Conservation (phyloP, 1,284 basidiomycete genomes). For the Ceratobasidium sp. region DNA sequence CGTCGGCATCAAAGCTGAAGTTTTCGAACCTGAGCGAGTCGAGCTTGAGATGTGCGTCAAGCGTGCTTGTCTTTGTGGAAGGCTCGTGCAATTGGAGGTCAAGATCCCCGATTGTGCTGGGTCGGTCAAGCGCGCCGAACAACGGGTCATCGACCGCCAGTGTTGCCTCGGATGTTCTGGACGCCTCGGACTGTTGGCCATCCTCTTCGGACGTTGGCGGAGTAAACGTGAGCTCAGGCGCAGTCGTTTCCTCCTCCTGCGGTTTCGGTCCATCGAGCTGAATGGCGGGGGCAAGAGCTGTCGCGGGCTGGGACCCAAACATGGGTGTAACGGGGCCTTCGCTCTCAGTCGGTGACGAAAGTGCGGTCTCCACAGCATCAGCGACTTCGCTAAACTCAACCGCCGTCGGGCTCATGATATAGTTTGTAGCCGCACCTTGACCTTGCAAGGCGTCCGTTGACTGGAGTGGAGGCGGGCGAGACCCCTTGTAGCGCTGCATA, state of each 20-base stretch:
- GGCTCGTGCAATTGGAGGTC: conserved; percentile 27
- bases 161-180: conserved; percentile 18
- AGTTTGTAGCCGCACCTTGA: neutral
- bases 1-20: conserved; percentile 29
- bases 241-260: neutral
- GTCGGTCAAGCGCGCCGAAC: neutral
- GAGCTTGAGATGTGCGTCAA: conserved; percentile 23
- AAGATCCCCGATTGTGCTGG: conserved; percentile 7
- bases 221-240: conserved; percentile 9
- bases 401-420: neutral
- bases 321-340: conserved; percentile 12
- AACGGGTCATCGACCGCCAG: conserved; percentile 1
- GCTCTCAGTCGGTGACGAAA: conserved; percentile 22
- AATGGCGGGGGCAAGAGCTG: neutral
- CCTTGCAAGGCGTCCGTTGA: neutral
- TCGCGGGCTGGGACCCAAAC: neutral
- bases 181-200: conserved; percentile 7
- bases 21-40: conserved; percentile 27
- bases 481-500: conserved; percentile 13
- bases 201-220: conserved; percentile 15
- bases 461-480: conserved; percentile 19
- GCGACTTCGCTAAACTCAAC: conserved; percentile 8
- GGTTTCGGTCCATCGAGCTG: conserved; percentile 3
- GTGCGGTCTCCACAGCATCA: neutral
- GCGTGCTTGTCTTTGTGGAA: conserved; percentile 21